These are phyloP conservation scores for Neurospora cerealis DNA, from an alignment of 495 filamentous ascomycete genomes.

Conservation along the genomic window DNA sequence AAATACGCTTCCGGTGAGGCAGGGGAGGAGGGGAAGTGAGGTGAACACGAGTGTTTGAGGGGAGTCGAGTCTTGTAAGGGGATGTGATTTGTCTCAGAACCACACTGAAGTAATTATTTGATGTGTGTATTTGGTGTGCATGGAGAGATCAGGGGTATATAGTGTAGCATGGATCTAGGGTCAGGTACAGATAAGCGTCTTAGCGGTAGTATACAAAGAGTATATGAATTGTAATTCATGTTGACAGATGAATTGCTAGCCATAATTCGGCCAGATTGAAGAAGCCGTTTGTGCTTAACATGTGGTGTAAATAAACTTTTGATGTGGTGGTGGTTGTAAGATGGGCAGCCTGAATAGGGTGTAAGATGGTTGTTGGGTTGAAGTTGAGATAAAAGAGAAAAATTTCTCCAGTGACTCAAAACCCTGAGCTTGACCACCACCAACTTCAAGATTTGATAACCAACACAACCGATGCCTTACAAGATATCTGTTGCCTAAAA, in stretches of 20 bases:
- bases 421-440: background rate
- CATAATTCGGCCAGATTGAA: background rate
- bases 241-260: background rate
- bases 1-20: conserved; percentile 18
- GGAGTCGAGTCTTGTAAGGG: background rate
- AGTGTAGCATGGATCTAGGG: background rate
- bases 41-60: background rate
- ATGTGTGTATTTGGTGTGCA: background rate
- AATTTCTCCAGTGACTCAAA: conserved; percentile 16
- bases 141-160: background rate
- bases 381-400: conserved; percentile 7
- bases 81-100: background rate
- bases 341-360: background rate
- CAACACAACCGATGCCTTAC: background rate
- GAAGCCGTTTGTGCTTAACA: background rate
- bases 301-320: background rate
- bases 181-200: background rate
- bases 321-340: background rate
- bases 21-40: conserved; percentile 9
- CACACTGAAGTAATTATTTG: background rate
- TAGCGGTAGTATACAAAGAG: background rate
- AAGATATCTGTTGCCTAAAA: background rate
- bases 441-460: background rate
- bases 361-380: background rate
- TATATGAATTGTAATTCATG: background rate